Evolutionary conservation across 1,284 basidiomycete species (phyloP).

Genomic region (Ceratobasidium sp.): DNA sequence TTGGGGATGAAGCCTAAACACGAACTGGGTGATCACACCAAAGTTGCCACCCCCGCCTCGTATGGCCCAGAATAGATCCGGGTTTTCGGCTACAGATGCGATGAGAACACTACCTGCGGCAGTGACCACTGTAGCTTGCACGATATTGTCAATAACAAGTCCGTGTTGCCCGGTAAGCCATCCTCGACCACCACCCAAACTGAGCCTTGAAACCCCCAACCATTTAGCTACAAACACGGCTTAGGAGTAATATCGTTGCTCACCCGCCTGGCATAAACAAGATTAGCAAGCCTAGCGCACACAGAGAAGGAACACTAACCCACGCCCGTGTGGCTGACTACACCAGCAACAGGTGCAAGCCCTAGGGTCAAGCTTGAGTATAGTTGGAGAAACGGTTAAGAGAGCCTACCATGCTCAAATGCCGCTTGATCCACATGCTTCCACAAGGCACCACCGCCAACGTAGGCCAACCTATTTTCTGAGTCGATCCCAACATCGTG

Average conservation of each 20-base stretch:
- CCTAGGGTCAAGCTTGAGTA: not conserved
- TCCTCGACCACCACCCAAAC: conserved; percentile 72
- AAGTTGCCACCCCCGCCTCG: conserved; percentile 67
- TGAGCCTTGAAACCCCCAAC: conserved; percentile 58
- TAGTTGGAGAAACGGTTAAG: not conserved
- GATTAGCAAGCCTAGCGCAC: conserved; percentile 14
- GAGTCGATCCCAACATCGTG: conserved; percentile 62
- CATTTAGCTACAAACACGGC: not conserved
- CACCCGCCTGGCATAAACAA: conserved; percentile 16
- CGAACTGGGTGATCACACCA: conserved; percentile 69
- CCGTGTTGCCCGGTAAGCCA: conserved; percentile 64
- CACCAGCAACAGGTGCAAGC: conserved; percentile 41
- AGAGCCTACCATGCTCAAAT: conserved; percentile 38
- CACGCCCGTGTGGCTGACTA: conserved; percentile 63
- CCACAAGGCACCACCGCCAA: conserved; percentile 70
- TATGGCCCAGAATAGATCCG: conserved; percentile 71
- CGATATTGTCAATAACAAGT: too few relatives aligned
- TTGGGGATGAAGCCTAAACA: conserved; percentile 66
- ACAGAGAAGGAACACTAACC: conserved; percentile 60
- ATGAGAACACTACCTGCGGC: conserved; percentile 64
- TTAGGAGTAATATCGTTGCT: not conserved
- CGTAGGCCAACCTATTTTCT: conserved; percentile 61
- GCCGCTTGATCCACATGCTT: conserved; percentile 63
- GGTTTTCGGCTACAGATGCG: conserved; percentile 62
- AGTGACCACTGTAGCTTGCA: conserved; percentile 66